Conservation (phyloP, 2,329 filamentous ascomycete species). For the Endoconidiophora polonica region DNA sequence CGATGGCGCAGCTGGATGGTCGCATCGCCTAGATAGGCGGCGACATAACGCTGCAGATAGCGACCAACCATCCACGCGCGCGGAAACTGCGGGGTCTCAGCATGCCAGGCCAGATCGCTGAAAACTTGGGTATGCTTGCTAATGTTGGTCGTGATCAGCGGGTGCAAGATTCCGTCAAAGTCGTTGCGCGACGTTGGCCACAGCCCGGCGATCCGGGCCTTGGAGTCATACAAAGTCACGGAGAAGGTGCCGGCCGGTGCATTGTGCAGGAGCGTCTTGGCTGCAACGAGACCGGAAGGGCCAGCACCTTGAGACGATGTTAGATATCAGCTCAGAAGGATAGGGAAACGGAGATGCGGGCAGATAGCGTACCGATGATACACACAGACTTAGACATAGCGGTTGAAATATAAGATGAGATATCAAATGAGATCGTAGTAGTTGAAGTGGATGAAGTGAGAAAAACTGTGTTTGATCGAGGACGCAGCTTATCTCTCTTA, state of each 20-base stretch:
- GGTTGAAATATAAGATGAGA: neutral
- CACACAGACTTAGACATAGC: slow-evolving; percentile 26
- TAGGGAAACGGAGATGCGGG: neutral
- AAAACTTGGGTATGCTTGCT: slow-evolving; percentile 61
- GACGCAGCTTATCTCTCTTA: too few relatives aligned
- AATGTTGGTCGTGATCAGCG: slow-evolving; percentile 56
- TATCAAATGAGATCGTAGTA: neutral
- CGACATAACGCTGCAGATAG: slow-evolving; percentile 51
- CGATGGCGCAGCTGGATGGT: slow-evolving; percentile 32
- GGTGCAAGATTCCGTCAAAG: slow-evolving; percentile 37
- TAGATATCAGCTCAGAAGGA: neutral
- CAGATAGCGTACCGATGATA: slow-evolving; percentile 22
- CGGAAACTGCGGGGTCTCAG: slow-evolving; percentile 46
- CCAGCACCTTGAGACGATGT: slow-evolving; percentile 38
- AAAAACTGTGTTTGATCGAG: too few relatives aligned
- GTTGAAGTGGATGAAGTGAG: too few relatives aligned
- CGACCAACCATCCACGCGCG: slow-evolving; percentile 59
- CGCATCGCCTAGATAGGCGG: slow-evolving; percentile 34
- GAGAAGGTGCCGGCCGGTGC: slow-evolving; percentile 37
- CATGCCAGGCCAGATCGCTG: slow-evolving; percentile 55
- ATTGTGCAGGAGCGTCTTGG: slow-evolving; percentile 55
- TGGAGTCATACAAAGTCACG: slow-evolving; percentile 54
- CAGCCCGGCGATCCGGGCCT: slow-evolving; percentile 53
- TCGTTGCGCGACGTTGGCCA: slow-evolving; percentile 46
- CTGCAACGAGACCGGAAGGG: slow-evolving; percentile 50